Evolutionary conservation across 768 basidiomycete genomes (phyloP).

Genomic region (Tulasnella sp.): DNA sequence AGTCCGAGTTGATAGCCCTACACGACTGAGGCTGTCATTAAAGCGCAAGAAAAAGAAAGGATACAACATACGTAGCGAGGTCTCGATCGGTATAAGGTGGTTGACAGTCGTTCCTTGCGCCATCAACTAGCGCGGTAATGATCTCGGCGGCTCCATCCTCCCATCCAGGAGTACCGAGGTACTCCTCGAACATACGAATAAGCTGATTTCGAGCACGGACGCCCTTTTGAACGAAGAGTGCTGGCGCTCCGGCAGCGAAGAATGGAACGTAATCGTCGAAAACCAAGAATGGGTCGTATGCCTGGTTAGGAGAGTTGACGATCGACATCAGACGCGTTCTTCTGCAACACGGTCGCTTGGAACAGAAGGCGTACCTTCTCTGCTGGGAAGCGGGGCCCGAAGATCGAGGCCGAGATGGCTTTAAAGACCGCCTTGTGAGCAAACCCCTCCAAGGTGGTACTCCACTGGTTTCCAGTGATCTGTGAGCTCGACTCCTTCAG

Average conservation of each 20-base stretch:
- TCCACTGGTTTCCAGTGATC: neutral
- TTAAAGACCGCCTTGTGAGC: constrained; percentile 15
- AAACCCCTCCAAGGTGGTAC: constrained; percentile 3
- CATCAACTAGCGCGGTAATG: neutral
- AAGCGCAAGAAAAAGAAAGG: neutral
- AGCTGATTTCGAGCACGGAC: constrained; percentile 15
- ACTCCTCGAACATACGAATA: neutral
- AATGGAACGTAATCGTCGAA: constrained; percentile 31
- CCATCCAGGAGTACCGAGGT: neutral
- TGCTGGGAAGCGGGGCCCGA: constrained; percentile 29
- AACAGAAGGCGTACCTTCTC: neutral
- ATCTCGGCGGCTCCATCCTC: neutral
- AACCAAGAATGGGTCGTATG: constrained; percentile 23
- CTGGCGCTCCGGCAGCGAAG: constrained; percentile 24
- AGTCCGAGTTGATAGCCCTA: constrained; percentile 6
- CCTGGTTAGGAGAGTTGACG: neutral
- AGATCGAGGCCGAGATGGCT: constrained; percentile 24
- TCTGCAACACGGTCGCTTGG: neutral
- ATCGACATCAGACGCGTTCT: neutral
- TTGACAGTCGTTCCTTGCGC: neutral
- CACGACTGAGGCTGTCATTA: constrained; percentile 1
- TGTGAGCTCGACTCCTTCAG: neutral
- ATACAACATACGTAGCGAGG: neutral
- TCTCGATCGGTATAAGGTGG: constrained; percentile 14
- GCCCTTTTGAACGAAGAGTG: constrained; percentile 21